Evolutionary conservation across 208 protist species (phyloP).

Genomic region (Trypanosoma boissoni): DNA sequence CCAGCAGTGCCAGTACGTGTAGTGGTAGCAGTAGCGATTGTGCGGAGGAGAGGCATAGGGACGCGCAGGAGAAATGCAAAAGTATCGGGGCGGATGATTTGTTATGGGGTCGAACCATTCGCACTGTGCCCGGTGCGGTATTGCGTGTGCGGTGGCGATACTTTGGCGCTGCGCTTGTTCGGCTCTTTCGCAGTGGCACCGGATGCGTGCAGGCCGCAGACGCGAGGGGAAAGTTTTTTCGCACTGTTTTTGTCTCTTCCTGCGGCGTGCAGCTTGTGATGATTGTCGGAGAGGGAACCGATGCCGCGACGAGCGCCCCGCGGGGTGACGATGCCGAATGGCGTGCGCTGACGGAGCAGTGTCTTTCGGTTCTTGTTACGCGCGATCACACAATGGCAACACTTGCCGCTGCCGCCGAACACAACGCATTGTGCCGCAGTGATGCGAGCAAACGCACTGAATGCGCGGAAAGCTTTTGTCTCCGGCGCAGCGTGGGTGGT

Average conservation of each 20-base stretch:
- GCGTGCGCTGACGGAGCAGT: background rate
- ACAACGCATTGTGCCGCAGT: too few species aligned
- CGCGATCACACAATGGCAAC: too few species aligned
- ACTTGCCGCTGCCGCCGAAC: too few species aligned
- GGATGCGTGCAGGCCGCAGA: background rate
- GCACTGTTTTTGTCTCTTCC: slow-evolving; percentile 2
- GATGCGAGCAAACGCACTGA: too few species aligned
- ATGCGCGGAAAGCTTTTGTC: too few species aligned
- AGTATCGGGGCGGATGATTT: too few species aligned
- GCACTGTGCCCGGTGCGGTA: background rate
- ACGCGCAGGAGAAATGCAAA: too few species aligned
- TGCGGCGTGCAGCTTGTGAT: slow-evolving; percentile 3
- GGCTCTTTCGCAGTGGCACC: background rate
- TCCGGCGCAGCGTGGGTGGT: background rate
- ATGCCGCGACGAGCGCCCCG: background rate
- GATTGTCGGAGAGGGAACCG: background rate
- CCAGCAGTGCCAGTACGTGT: too few species aligned
- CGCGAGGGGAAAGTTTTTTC: slow-evolving; percentile 3
- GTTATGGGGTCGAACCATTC: slow-evolving; percentile 7
- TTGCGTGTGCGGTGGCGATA: slow-evolving; percentile 20
- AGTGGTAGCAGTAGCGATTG: background rate
- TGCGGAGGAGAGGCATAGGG: too few species aligned
- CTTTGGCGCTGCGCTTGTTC: slow-evolving; percentile 6
- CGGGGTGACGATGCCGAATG: background rate
- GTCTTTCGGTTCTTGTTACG: too few species aligned